Evolutionary conservation across 2,329 filamentous ascomycete genomes (phyloP).

Genomic region (Calonectria ilicicola): DNA sequence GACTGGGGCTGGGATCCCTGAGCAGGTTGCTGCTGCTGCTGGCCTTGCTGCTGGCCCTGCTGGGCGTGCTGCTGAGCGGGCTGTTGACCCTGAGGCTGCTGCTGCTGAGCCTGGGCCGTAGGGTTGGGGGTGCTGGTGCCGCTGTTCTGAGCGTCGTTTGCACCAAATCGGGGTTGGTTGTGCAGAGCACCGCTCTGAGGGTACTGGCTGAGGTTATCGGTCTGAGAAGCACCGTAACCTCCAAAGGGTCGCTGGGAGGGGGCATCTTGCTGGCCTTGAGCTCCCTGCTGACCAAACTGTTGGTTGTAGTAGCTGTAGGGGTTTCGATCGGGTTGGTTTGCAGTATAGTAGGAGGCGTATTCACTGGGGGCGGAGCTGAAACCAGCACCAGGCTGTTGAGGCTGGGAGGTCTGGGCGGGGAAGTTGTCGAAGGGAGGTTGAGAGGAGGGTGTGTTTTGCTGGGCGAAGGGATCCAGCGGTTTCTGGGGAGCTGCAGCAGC

Average conservation of each 20-base stretch:
- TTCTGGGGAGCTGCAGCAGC: constrained; percentile 73
- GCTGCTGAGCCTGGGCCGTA: constrained; percentile 65
- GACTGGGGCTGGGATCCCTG: constrained; percentile 59
- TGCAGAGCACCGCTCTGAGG: constrained; percentile 74
- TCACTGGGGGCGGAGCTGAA: constrained; percentile 83
- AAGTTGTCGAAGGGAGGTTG: constrained; percentile 72
- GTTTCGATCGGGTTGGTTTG: constrained; percentile 78
- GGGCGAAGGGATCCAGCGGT: constrained; percentile 87
- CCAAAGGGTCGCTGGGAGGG: constrained; percentile 79
- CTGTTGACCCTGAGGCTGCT: constrained; percentile 51
- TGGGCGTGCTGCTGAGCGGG: constrained; percentile 55
- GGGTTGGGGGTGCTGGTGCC: constrained; percentile 94
- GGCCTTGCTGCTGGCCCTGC: constrained; percentile 59
- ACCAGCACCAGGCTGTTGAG: constrained; percentile 71
- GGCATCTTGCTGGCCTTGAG: constrained; percentile 80
- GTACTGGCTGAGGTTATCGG: constrained; percentile 75
- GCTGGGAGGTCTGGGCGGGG: constrained; percentile 69
- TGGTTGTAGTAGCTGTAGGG: constrained; percentile 85
- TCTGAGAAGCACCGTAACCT: constrained; percentile 77
- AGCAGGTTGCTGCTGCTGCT: constrained; percentile 59
- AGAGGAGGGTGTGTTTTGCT: constrained; percentile 69
- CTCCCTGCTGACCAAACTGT: constrained; percentile 68
- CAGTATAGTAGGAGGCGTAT: constrained; percentile 87
- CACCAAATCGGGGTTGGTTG: constrained; percentile 70
- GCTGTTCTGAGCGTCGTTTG: constrained; percentile 81